These are phyloP conservation scores for Trichothecium roseum DNA, from an alignment of 2,329 filamentous ascomycete species.

Conservation along the genomic window DNA sequence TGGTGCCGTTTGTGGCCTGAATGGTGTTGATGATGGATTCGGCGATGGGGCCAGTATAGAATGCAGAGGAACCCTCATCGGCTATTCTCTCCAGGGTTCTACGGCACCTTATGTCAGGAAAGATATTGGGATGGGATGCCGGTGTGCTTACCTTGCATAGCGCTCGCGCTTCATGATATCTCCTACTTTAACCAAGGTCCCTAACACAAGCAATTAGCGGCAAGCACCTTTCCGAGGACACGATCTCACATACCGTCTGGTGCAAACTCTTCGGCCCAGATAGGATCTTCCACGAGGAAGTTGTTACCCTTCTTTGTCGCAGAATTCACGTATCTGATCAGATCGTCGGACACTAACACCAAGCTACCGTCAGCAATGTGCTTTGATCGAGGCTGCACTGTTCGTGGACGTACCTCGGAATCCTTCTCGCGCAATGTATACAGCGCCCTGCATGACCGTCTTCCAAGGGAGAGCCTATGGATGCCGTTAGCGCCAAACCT, in stretches of 20 bases:
- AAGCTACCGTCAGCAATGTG: too few species aligned
- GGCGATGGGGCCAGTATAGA: conserved; percentile 65
- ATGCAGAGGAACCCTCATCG: conserved; percentile 57
- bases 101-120: neutral
- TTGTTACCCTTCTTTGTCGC: conserved; percentile 22
- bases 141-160: conserved; percentile 46
- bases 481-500: neutral
- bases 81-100: conserved; percentile 68
- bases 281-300: conserved; percentile 64
- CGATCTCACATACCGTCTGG: conserved; percentile 58
- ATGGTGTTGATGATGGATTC: conserved; percentile 62
- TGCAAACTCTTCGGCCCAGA: conserved; percentile 83
- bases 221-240: too few species aligned
- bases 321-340: conserved; percentile 31
- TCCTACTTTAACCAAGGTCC: conserved; percentile 58
- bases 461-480: conserved; percentile 53
- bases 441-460: conserved; percentile 61
- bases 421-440: conserved; percentile 61
- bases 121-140: neutral
- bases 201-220: conserved; percentile 14
- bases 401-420: conserved; percentile 45
- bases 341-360: conserved; percentile 53
- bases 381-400: too few species aligned
- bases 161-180: conserved; percentile 72
- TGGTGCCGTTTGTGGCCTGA: conserved; percentile 63